These are phyloP conservation scores for Myxozyma lipomycoides DNA, from an alignment of 805 yeast genomes.

Conservation along the genomic window DNA sequence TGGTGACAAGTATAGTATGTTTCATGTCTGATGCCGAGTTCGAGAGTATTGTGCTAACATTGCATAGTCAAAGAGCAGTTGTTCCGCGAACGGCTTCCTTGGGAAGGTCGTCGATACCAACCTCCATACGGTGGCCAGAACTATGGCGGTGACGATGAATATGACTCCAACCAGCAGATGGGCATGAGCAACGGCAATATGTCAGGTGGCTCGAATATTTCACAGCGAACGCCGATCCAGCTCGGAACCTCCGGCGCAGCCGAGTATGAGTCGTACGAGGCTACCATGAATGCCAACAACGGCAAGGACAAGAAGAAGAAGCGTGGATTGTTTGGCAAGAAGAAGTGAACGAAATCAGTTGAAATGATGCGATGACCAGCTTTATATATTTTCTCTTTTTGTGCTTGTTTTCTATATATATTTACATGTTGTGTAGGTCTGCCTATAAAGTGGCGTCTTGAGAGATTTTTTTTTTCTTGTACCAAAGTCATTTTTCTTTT, in stretches of 20 bases:
- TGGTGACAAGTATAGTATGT: constrained; percentile 53
- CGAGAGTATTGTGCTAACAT: not conserved
- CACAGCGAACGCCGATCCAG: constrained; percentile 24
- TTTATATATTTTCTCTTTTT: constrained; percentile 4
- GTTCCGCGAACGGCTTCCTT: constrained; percentile 39
- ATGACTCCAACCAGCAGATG: constrained; percentile 1
- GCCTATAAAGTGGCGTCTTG: too few species aligned
- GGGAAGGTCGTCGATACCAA: constrained; percentile 32
- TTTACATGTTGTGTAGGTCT: too few species aligned
- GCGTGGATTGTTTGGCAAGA: constrained; percentile 74
- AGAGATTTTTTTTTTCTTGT: too few species aligned
- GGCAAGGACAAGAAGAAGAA: constrained; percentile 62
- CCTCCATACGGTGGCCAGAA: constrained; percentile 34
- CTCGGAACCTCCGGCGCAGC: constrained; percentile 33
- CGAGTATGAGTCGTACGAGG: constrained; percentile 41
- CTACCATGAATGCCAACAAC: constrained; percentile 37
- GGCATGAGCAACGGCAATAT: constrained; percentile 33
- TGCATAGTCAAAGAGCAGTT: constrained; percentile 32
- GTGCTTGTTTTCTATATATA: too few species aligned
- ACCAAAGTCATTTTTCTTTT: too few species aligned
- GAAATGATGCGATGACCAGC: not conserved
- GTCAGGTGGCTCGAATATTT: not conserved
- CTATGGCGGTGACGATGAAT: constrained; percentile 35
- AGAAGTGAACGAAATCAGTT: constrained; percentile 42
- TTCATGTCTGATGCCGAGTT: not conserved